Evolutionary conservation across 2,329 filamentous ascomycete species (phyloP), one percentile per base, ranked within the genome.

Genomic region (Cryphonectria parasitica): DNA sequence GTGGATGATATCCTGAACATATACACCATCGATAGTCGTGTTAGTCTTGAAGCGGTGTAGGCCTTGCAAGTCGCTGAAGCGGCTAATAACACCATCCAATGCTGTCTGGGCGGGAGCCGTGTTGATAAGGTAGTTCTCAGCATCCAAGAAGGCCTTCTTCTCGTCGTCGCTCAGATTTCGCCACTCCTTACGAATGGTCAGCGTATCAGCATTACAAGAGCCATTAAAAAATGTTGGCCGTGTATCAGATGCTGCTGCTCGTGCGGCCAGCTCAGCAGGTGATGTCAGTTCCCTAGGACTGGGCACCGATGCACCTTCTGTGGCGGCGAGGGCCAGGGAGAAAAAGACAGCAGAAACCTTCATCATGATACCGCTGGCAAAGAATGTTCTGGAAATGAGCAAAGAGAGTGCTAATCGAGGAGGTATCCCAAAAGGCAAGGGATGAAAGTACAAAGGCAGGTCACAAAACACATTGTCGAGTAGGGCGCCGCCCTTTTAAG

Each of bases 51-150:
- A 68, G 3, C 43, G 61, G 43, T 68, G 66, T 19, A 58, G 61
- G 49, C 56, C 66, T 11, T 68, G 66, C 5, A 68, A 58, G 66
- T 68, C 66, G 43, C 58, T 68, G 66, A 68, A 63, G 34, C 66
- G 66, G n/a, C 58, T 54, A 7, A 60, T 68, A 58, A 25, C 49
- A 58, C 19, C 3, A 34, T 43, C 28, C n/a, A 39, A 28, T 2
- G 3, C 64, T 10, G 66, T 62, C 43, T 68, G 43, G 13, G 66
- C 58, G 22, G 58, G 66, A 13, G 49, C 49, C 22, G 62, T 56
- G n/a, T 39, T 68, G 25, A 63, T 56, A n/a, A 68, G 66, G 31
- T 58, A 68, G 17, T 64, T 43, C 15, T 64, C 43, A 39, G 66
- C 66, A 15, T 68, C 31, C 1, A 68, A 52, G 17, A 56, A 68